Conservation (phyloP, 345 rosid genomes). For the Hevea brasiliensis region DNA sequence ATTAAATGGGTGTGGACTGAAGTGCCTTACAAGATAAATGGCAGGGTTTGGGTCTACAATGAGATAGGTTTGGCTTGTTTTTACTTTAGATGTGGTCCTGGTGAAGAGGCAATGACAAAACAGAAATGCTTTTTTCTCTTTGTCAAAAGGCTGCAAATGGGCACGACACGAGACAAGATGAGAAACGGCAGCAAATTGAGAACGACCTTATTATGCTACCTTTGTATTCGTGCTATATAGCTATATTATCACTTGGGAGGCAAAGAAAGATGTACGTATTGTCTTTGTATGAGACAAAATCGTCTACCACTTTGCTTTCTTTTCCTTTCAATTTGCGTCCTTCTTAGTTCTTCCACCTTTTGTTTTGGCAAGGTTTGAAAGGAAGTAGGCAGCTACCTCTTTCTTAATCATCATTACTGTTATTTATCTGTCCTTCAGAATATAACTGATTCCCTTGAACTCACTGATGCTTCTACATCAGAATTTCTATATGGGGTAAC, state of each 20-base stretch:
- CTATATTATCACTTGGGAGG: slow-evolving; percentile 29
- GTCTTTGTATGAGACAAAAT: slow-evolving; percentile 35
- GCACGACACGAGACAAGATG: slow-evolving; percentile 16
- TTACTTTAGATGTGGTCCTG: slow-evolving; percentile 15
- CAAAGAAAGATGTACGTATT: slow-evolving; percentile 21
- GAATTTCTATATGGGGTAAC: neutral
- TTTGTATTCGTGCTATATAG: slow-evolving; percentile 1
- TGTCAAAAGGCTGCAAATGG: slow-evolving; percentile 34
- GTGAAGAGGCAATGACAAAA: slow-evolving; percentile 23
- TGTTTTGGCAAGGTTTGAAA: slow-evolving; percentile 10
- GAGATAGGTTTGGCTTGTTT: neutral
- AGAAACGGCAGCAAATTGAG: slow-evolving; percentile 27
- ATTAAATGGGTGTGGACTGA: slow-evolving; percentile 15
- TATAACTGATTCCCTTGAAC: neutral
- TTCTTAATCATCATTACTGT: slow-evolving; percentile 10
- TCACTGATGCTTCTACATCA: neutral
- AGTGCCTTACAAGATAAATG: slow-evolving; percentile 9
- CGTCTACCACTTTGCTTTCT: slow-evolving; percentile 4
- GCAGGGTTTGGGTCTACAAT: neutral
- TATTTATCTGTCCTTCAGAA: neutral
- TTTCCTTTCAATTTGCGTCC: neutral
- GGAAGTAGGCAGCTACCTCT: neutral
- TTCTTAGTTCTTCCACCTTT: neutral
- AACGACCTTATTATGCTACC: slow-evolving; percentile 17
- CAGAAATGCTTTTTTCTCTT: slow-evolving; percentile 9